Evolutionary conservation across 1,139 yeast species (phyloP).

Genomic region (Petasospora fabianii): DNA sequence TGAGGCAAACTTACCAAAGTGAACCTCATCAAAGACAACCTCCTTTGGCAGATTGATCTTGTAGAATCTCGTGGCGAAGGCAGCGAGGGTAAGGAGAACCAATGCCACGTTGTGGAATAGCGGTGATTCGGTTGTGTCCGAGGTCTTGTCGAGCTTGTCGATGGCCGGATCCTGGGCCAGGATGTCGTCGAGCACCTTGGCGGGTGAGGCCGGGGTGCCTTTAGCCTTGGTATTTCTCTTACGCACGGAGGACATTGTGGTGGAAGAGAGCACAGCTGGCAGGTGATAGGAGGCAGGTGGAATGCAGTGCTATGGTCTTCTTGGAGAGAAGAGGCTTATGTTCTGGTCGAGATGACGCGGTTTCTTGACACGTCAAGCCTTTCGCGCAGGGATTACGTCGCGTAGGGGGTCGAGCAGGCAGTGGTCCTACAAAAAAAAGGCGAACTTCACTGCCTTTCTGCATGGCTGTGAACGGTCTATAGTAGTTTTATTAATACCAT

Average conservation of each 20-base stretch:
- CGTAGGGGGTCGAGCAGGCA: no score
- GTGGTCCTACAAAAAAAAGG: background rate
- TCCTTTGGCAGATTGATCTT: constrained; percentile 69
- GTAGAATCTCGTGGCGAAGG: constrained; percentile 70
- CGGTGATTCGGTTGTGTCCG: constrained; percentile 1
- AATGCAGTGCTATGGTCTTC: no score
- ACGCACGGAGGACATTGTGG: constrained; percentile 14
- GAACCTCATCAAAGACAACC: constrained; percentile 98
- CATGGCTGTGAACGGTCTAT: no score
- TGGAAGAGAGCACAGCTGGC: no score
- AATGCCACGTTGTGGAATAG: constrained; percentile 41
- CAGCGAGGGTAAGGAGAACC: constrained; percentile 53
- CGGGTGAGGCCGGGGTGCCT: constrained; percentile 1
- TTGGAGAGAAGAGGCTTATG: no score
- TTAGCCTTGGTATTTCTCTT: constrained; percentile 12
- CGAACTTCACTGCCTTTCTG: background rate
- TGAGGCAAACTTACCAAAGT: constrained; percentile 93
- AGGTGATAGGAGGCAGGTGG: no score
- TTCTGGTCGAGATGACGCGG: no score
- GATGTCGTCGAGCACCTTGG: background rate
- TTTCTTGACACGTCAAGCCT: constrained; percentile 8
- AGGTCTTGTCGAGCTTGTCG: background rate
- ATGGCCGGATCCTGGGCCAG: no score
- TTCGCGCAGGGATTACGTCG: background rate
- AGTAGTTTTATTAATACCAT: no score